Base-by-base conservation (phyloP, 495 filamentous ascomycete species). In the Pseudoneurospora amorphoporcata region DNA sequence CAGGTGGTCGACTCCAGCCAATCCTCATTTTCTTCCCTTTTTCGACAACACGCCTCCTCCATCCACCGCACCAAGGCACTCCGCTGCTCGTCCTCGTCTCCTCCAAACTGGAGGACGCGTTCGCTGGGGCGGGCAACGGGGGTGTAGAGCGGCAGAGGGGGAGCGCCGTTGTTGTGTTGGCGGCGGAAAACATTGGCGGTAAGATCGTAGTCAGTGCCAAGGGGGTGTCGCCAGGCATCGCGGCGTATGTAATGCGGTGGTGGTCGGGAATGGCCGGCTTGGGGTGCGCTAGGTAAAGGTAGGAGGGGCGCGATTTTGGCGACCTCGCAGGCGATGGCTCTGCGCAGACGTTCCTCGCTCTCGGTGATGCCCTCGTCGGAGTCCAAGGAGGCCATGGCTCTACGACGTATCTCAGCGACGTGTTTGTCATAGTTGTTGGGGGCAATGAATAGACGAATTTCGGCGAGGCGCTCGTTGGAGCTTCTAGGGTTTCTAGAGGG, bases 101-200 rank as follows among this genome's bases (percentile, higher is more conserved):
- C 53, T 8, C 29, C 53, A 17, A 65, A 35, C 7, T 65, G 29
- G 14, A 65, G 53, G 29, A 65, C 53, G 3, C 53, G 29, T 37
- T 65, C 53, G 29, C 3, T 17, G 53, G 1, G 23, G 14, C 7
- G 2, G 14, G 29, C 12, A 35, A 65, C 1, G 6, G 29, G 53
- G 14, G 53, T 65, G 29, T 65, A 65, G 14, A 16, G 1, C 0
- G 53, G 53, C 0, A 65, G 29, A 32, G 10, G 29, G 6, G 53
- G 53, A 35, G 53, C 53, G 1, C 29, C 53, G 1, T 65, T 65
- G 53, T 65, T 14, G 47, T 29, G 10, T 1, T 10, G 19, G 47
- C 19, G 47, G 10, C 10, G 4, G 10, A 5, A 58, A 0, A 1
- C 0, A 58, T 14, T 58, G 4, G 10, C 0, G 14, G 1, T 17